Base-by-base conservation (phyloP, 768 basidiomycete genomes). In the Suillus ampliporus region DNA sequence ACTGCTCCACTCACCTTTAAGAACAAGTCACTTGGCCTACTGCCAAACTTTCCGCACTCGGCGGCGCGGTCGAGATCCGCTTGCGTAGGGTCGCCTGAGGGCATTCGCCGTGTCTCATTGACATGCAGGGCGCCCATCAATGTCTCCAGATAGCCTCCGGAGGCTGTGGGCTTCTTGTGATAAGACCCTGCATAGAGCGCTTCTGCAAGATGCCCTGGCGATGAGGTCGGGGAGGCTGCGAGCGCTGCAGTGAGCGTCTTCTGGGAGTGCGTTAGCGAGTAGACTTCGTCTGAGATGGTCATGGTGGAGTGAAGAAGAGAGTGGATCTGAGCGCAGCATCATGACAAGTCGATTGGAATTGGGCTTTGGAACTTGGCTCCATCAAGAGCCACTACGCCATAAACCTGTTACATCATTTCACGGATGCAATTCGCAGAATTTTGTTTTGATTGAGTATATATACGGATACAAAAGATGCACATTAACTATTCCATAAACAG, bases 21-120 rank as follows among this genome's bases (percentile, higher is more conserved):
- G 68, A 89, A 90, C 34, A 89, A 71, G 56, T 87, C 83, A 57
- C 82, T 83, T 11, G 86, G 87, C 40, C 82, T 76, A 48, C 74
- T 70, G 7, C 84, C 82, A 63, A 89, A 89, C 54, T 80, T 72
- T 11, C 84, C 86, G 52, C 87, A 82, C 63, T 78, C 71, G 28
- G 73, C 81, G 4, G 82, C 83, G 44, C 71, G 65, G 62, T 85
- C 79, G 37, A 87, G 71, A 65, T 85, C 83, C 61, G 77, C 79
- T 48, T 70, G 63, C 19, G 76, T 77, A 51, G 69, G 77, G 35
- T 77, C 59, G 58, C 65, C 63, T 52, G 61, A 60, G 57, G 61
- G 67, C 48, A 73, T 65, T 46, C 64, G 62, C 38, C 65, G 64
- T n/a, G 65, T 58, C 47, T 70, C 56, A 63, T 63, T 68, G 38